Evolutionary conservation across 805 yeast species (phyloP).

Genomic region (Yamadazyma paraphyllophila): DNA sequence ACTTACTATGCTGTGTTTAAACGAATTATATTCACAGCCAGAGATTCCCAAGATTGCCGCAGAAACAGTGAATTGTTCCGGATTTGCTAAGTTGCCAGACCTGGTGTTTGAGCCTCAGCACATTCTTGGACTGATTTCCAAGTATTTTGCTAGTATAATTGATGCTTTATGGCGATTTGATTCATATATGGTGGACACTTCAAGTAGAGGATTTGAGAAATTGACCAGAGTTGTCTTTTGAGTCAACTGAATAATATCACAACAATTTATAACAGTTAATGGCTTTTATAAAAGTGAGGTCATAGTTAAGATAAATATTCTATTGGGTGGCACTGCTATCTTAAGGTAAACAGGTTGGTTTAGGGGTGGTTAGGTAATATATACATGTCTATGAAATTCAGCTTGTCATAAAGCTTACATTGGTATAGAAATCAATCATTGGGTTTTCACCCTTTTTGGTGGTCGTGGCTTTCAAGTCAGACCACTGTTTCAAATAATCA

Average conservation of each 20-base stretch:
- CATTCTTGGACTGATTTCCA: slow-evolving; percentile 1
- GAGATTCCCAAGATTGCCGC: neutral
- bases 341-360: neutral
- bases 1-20: slow-evolving; percentile 9
- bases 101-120: neutral
- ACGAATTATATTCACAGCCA: neutral
- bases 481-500: slow-evolving; percentile 69
- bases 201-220: slow-evolving; percentile 27
- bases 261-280: neutral
- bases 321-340: neutral
- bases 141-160: slow-evolving; percentile 1
- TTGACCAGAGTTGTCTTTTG: slow-evolving; percentile 6
- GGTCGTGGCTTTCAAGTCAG: slow-evolving; percentile 61
- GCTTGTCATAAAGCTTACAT: slow-evolving; percentile 59
- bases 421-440: slow-evolving; percentile 71
- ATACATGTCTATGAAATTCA: neutral
- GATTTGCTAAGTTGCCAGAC: neutral
- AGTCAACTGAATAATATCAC: too few species aligned
- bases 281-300: neutral
- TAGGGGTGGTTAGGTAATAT: neutral
- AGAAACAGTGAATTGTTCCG: neutral
- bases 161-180: slow-evolving; percentile 9
- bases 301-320: neutral
- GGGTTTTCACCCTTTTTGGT: slow-evolving; percentile 83
- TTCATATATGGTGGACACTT: slow-evolving; percentile 19